These are phyloP conservation scores for Botryosphaeria dothidea DNA, from an alignment of 2,329 filamentous ascomycete species.

Conservation along the genomic window DNA sequence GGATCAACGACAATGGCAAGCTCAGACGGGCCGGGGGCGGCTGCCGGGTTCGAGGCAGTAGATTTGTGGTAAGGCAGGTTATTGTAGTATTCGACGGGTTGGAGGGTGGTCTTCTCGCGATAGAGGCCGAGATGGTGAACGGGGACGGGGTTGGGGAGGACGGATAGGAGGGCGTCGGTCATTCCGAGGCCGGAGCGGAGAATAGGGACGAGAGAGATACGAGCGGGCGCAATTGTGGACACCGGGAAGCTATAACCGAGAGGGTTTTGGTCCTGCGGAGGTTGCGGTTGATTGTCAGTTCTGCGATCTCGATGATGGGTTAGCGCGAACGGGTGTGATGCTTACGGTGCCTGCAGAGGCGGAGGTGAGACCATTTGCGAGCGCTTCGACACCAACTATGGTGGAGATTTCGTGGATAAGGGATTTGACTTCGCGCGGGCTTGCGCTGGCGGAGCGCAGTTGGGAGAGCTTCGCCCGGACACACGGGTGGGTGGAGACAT, in stretches of 20 bases:
- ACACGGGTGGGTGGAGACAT: constrained; percentile 84
- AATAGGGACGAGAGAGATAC: constrained; percentile 84
- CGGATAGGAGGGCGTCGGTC: constrained; percentile 80
- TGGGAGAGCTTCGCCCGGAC: constrained; percentile 86
- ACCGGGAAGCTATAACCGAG: constrained; percentile 75
- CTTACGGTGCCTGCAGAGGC: constrained; percentile 65
- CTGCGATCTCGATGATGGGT: not conserved
- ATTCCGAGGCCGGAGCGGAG: constrained; percentile 90
- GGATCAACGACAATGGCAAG: constrained; percentile 88
- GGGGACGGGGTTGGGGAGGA: constrained; percentile 78
- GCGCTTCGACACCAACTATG: constrained; percentile 80
- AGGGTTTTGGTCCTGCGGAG: constrained; percentile 70
- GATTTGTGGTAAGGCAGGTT: constrained; percentile 77
- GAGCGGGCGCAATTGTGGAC: constrained; percentile 61
- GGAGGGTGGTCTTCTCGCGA: constrained; percentile 82
- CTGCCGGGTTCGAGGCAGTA: constrained; percentile 41
- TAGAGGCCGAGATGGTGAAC: constrained; percentile 95
- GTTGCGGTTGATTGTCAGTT: not conserved
- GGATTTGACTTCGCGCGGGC: constrained; percentile 73
- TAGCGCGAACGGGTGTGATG: constrained; percentile 21
- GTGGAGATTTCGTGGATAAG: constrained; percentile 85
- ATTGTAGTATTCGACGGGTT: constrained; percentile 97
- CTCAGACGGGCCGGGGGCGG: constrained; percentile 48
- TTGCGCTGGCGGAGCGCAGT: constrained; percentile 72
- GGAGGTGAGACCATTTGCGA: constrained; percentile 63